Conservation (phyloP, 1,284 basidiomycete species). For the Papiliotrema fonsecae region DNA sequence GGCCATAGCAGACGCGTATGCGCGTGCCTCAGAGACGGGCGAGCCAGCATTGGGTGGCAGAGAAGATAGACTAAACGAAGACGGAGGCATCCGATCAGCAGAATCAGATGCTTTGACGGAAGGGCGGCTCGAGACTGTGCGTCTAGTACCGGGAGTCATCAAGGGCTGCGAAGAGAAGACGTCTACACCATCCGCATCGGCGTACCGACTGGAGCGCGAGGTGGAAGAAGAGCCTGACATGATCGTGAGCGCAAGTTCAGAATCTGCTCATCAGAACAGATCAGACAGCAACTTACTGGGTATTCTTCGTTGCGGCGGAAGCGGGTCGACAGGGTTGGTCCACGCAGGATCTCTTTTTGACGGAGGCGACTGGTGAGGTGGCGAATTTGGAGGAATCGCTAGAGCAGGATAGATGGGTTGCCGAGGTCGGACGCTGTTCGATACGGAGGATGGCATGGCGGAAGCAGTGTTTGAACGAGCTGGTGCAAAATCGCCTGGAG, state of each 20-base stretch:
- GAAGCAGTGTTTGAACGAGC: no score
- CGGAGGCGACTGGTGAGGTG: background rate
- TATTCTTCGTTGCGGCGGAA: background rate
- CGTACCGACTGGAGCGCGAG: background rate
- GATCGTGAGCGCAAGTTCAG: background rate
- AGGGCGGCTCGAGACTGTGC: background rate
- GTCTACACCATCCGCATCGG: background rate
- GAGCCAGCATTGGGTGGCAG: background rate
- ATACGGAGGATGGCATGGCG: background rate
- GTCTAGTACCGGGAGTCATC: background rate
- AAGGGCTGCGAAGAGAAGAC: background rate
- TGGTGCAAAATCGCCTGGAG: no score
- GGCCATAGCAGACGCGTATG: slow-evolving; percentile 16
- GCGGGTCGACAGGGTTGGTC: background rate
- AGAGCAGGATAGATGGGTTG: slow-evolving; percentile 7
- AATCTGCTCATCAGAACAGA: background rate
- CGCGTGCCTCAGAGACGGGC: slow-evolving; percentile 16
- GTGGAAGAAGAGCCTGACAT: no score
- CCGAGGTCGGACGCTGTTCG: background rate
- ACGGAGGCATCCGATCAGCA: background rate
- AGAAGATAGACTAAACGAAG: background rate
- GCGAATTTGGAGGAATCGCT: slow-evolving; percentile 5
- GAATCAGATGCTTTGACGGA: no score
- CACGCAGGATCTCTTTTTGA: background rate
- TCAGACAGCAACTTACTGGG: background rate